A percentile compares a stretch with the other conserved stretches of the same genome.
Evolutionary conservation across 2,329 filamentous ascomycete genomes (phyloP).

Genomic region (Diaporthe caulivora): DNA sequence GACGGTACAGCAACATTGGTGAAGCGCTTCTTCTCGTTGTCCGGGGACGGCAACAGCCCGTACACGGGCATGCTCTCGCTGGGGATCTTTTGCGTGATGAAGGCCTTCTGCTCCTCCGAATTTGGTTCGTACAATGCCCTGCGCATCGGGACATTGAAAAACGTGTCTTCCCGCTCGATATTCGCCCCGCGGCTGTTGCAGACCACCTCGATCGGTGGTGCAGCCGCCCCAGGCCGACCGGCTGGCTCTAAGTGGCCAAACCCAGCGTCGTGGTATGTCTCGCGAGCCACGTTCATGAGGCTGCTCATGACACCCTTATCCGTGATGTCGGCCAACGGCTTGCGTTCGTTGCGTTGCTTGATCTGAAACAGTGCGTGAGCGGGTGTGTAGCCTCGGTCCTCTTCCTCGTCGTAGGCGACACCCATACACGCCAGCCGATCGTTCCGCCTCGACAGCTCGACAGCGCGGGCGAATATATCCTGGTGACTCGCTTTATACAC

Average conservation of each 20-base stretch:
- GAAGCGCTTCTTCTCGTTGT: conserved; percentile 85
- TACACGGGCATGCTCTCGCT: conserved; percentile 72
- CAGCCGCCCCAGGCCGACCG: conserved; percentile 81
- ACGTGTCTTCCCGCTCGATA: conserved; percentile 76
- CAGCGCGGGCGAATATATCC: conserved; percentile 80
- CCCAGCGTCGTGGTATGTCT: conserved; percentile 76
- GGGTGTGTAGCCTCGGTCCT: conserved; percentile 74
- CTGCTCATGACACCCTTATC: conserved; percentile 78
- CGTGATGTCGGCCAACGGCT: conserved; percentile 77
- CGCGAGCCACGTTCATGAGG: conserved; percentile 82
- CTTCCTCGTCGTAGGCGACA: conserved; percentile 77
- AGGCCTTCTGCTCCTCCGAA: conserved; percentile 75
- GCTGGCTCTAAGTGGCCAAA: conserved; percentile 85
- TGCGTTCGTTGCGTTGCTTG: conserved; percentile 74
- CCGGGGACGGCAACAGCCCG: conserved; percentile 80
- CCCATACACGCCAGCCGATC: conserved; percentile 75
- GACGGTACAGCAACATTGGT: conserved; percentile 94
- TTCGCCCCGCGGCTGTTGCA: conserved; percentile 76
- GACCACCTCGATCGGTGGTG: conserved; percentile 86
- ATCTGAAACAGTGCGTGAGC: conserved; percentile 87
- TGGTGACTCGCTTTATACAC: conserved; percentile 76
- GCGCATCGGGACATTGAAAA: conserved; percentile 85
- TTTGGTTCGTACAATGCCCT: conserved; percentile 78
- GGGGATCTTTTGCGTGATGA: conserved; percentile 81
- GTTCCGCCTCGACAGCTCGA: conserved; percentile 66